Conservation (phyloP, 2,329 filamentous ascomycete species). For the Aureobasidium namibiae region DNA sequence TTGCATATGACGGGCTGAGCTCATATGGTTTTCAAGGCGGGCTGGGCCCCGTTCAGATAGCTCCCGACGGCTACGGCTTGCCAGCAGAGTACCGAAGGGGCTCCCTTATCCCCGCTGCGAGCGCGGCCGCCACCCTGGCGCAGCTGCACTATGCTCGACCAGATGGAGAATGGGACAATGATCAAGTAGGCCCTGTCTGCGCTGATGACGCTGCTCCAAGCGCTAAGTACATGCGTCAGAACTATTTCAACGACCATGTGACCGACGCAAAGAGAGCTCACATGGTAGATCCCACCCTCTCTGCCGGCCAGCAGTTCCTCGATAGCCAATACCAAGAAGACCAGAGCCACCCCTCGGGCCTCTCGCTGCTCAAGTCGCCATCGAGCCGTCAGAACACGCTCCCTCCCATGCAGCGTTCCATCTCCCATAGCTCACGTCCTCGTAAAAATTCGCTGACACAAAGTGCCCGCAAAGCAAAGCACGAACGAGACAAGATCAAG, state of each 20-base stretch:
- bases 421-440: conserved; percentile 60
- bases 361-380: conserved; percentile 73
- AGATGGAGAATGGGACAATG: conserved; percentile 69
- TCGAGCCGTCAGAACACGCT: conserved; percentile 81
- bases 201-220: conserved; percentile 10
- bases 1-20: conserved; percentile 24
- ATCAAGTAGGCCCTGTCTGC: conserved; percentile 51
- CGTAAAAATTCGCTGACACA: conserved; percentile 84
- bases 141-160: conserved; percentile 74
- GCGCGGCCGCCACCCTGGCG: conserved; percentile 77
- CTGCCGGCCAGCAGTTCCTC: conserved; percentile 17
- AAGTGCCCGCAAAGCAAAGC: conserved; percentile 63
- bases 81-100: conserved; percentile 61
- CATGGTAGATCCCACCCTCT: conserved; percentile 16
- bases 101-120: conserved; percentile 58
- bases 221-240: conserved; percentile 21
- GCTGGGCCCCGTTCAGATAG: conserved; percentile 19
- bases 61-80: conserved; percentile 19
- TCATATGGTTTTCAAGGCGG: conserved; percentile 25
- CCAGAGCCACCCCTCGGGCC: conserved; percentile 5
- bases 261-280: conserved; percentile 15
- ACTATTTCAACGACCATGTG: conserved; percentile 34
- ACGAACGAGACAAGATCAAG: conserved; percentile 73
- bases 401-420: conserved; percentile 68
- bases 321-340: conserved; percentile 16